These are phyloP conservation scores for Fagus crenata DNA, from an alignment of 306 rosid species.

Conservation along the genomic window DNA sequence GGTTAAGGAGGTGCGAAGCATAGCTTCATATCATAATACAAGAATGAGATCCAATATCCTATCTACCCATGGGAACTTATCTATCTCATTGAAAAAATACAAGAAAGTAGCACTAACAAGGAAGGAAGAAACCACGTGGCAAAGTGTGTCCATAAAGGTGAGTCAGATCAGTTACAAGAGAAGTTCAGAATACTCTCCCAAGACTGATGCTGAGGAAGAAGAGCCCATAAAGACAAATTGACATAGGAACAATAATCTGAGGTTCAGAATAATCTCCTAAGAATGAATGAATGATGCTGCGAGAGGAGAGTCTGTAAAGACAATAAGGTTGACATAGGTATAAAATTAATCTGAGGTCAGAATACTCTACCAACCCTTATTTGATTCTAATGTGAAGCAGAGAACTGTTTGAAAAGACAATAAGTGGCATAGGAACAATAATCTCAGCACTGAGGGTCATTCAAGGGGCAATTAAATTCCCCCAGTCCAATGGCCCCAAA, in stretches of 20 bases:
- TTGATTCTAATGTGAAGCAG: not conserved
- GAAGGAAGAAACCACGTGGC: not conserved
- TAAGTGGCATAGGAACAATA: too few relatives aligned
- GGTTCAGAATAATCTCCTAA: too few relatives aligned
- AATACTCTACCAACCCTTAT: not conserved
- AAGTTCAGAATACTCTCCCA: slow-evolving; percentile 1
- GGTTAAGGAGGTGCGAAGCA: slow-evolving; percentile 16
- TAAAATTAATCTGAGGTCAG: not conserved
- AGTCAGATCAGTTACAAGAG: not conserved
- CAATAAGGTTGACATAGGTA: not conserved
- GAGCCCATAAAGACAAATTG: not conserved
- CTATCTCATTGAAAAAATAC: not conserved
- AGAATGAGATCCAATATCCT: not conserved
- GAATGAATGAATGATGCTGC: too few relatives aligned
- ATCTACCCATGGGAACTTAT: not conserved
- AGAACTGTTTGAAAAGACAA: slow-evolving; percentile 1
- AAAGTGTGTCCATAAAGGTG: not conserved
- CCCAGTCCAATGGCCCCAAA: too few relatives aligned
- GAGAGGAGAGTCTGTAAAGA: too few relatives aligned
- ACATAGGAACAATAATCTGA: too few relatives aligned
- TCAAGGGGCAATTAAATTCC: too few relatives aligned
- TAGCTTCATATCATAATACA: not conserved
- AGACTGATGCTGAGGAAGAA: not conserved
- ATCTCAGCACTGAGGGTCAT: too few relatives aligned
- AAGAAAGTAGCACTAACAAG: slow-evolving; percentile 1